Evolutionary conservation across 2,329 filamentous ascomycete species (phyloP).

Genomic region (Nemania serpens): DNA sequence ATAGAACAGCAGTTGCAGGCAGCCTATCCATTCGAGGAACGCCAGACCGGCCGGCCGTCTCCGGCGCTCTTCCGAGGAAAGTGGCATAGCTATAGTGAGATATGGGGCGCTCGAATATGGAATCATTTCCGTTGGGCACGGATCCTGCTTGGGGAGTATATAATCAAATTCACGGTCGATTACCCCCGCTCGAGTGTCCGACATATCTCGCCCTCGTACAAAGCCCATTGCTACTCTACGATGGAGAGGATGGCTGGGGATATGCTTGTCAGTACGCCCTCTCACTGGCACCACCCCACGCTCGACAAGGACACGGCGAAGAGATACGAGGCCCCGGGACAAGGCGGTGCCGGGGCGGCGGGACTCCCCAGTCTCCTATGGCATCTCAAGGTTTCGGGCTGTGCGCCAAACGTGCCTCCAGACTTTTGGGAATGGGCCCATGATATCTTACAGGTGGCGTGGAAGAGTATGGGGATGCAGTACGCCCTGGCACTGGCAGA

Average conservation of each 20-base stretch:
- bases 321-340: slow-evolving; percentile 44
- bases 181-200: slow-evolving; percentile 47
- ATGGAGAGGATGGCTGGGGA: slow-evolving; percentile 50
- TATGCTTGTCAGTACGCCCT: slow-evolving; percentile 52
- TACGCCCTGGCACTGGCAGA: slow-evolving; percentile 53
- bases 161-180: slow-evolving; percentile 47
- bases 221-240: slow-evolving; percentile 40
- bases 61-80: slow-evolving; percentile 54
- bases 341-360: slow-evolving; percentile 52
- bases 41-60: slow-evolving; percentile 43
- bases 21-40: slow-evolving; percentile 46
- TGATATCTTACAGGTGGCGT: slow-evolving; percentile 53
- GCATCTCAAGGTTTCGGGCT: slow-evolving; percentile 53
- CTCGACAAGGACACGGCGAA: slow-evolving; percentile 45
- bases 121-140: slow-evolving; percentile 64
- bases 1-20: slow-evolving; percentile 46
- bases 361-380: slow-evolving; percentile 55
- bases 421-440: slow-evolving; percentile 52
- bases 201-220: slow-evolving; percentile 40
- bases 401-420: slow-evolving; percentile 51
- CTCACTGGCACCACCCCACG: slow-evolving; percentile 57
- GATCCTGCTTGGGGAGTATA: slow-evolving; percentile 57
- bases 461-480: slow-evolving; percentile 57
- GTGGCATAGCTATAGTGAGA: slow-evolving; percentile 60
- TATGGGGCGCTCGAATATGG: slow-evolving; percentile 60